These are phyloP conservation scores for Evansstolkia leycettana DNA, from an alignment of 495 filamentous ascomycete genomes.

Conservation along the genomic window DNA sequence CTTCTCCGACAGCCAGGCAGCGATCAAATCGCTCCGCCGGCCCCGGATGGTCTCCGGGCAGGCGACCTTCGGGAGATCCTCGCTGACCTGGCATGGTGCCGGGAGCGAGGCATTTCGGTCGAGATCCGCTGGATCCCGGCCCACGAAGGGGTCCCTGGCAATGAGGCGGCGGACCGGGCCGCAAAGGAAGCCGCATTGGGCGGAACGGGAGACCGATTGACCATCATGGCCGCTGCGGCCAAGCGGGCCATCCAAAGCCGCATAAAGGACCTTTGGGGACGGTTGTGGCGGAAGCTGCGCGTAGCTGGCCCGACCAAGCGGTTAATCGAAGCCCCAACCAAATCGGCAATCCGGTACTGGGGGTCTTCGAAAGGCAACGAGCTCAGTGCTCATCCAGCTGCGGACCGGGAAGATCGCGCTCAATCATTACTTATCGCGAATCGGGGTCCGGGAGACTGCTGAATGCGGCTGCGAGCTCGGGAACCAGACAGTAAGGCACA, in stretches of 20 bases:
- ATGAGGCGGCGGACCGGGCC: conserved; percentile 8
- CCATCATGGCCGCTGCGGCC: conserved; percentile 1
- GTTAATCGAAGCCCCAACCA: neutral
- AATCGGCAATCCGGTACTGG: conserved; percentile 1
- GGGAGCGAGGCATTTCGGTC: neutral
- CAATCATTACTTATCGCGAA: conserved; percentile 16
- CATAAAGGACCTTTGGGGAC: neutral
- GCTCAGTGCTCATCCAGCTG: conserved; percentile 17
- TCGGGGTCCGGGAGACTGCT: conserved; percentile 15
- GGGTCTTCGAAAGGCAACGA: conserved; percentile 8
- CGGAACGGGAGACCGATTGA: neutral
- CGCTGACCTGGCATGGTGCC: neutral
- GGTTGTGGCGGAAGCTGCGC: conserved; percentile 1
- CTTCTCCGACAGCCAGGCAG: too few relatives aligned
- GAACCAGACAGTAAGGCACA: conserved; percentile 14
- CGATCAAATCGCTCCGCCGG: too few relatives aligned
- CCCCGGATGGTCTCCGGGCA: too few relatives aligned
- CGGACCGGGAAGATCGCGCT: conserved; percentile 20
- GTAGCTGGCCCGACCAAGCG: conserved; percentile 2
- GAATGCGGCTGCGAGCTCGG: conserved; percentile 13
- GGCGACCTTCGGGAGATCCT: too few relatives aligned
- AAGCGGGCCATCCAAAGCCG: conserved; percentile 1
- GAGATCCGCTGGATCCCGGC: conserved; percentile 6
- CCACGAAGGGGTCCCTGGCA: conserved; percentile 9
- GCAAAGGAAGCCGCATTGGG: conserved; percentile 4